A percentile compares a stretch with the other conserved stretches of the same genome.
These are phyloP conservation scores for Amaranthus tricolor DNA, from an alignment of 179 eudicot species.

Conservation along the genomic window DNA sequence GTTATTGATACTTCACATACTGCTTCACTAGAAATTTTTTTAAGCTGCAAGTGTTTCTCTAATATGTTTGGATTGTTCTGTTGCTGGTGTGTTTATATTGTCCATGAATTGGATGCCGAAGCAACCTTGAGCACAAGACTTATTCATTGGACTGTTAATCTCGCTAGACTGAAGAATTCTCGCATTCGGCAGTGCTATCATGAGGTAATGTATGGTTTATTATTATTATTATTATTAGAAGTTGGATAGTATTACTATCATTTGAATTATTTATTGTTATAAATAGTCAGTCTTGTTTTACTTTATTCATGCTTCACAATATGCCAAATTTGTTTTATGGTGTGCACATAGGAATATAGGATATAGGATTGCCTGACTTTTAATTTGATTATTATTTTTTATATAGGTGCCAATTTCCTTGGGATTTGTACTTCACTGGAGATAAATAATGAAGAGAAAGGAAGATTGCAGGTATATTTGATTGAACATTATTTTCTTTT, in stretches of 20 bases:
- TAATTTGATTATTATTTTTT: not conserved
- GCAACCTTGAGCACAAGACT: not conserved
- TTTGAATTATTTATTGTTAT: no score
- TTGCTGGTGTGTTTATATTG: not conserved
- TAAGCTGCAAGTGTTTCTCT: not conserved
- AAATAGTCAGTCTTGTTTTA: not conserved
- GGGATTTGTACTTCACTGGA: not conserved
- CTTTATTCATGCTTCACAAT: no score
- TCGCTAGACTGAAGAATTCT: not conserved
- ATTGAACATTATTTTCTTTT: not conserved
- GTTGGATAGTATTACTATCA: no score
- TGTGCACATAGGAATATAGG: no score
- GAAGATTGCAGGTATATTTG: slow-evolving; percentile 7
- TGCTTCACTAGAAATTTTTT: not conserved
- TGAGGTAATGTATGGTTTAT: slow-evolving; percentile 9
- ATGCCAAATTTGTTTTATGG: not conserved
- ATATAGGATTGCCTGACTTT: not conserved
- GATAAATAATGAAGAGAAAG: not conserved
- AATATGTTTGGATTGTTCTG: not conserved
- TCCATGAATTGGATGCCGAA: not conserved
- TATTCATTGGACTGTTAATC: not conserved
- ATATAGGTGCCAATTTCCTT: not conserved
- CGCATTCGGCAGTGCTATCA: not conserved
- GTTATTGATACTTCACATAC: not conserved
- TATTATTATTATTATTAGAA: no score